These are phyloP conservation scores for Solanum virginianum DNA, from an alignment of 257 asterid genomes.

Conservation along the genomic window DNA sequence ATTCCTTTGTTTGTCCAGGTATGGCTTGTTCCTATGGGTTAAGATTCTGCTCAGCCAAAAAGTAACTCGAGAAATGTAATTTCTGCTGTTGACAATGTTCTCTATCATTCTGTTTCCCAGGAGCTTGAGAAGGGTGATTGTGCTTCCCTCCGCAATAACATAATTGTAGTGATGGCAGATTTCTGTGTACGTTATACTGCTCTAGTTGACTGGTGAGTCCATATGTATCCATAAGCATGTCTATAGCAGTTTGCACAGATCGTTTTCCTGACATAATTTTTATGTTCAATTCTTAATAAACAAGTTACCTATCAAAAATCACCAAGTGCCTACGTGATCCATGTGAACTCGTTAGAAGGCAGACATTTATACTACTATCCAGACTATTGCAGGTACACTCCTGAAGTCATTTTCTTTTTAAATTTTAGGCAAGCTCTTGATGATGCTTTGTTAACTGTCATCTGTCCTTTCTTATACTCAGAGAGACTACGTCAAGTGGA, in stretches of 20 bases:
- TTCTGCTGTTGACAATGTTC: background rate
- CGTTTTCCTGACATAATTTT: background rate
- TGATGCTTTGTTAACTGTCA: background rate
- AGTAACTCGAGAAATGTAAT: background rate
- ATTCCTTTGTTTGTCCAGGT: constrained; percentile 98
- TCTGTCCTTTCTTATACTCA: constrained; percentile 19
- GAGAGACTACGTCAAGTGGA: constrained; percentile 96
- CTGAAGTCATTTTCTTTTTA: background rate
- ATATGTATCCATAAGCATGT: background rate
- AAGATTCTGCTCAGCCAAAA: background rate
- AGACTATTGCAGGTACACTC: constrained; percentile 75
- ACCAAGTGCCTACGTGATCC: constrained; percentile 87
- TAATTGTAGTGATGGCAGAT: constrained; percentile 84
- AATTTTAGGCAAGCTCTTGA: background rate
- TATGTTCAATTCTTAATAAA: background rate
- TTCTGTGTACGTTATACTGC: constrained; percentile 95
- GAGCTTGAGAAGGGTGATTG: constrained; percentile 83
- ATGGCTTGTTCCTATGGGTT: background rate
- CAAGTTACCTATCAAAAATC: constrained; percentile 76
- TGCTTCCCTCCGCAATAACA: constrained; percentile 82
- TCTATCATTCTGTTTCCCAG: constrained; percentile 19
- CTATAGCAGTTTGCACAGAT: background rate
- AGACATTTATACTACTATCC: constrained; percentile 77
- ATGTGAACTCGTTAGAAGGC: constrained; percentile 87
- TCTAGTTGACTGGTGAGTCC: constrained; percentile 77